phyloP scores from a whole-genome alignment of 345 rosid genomes.

The Kandelia obovata region DNA sequence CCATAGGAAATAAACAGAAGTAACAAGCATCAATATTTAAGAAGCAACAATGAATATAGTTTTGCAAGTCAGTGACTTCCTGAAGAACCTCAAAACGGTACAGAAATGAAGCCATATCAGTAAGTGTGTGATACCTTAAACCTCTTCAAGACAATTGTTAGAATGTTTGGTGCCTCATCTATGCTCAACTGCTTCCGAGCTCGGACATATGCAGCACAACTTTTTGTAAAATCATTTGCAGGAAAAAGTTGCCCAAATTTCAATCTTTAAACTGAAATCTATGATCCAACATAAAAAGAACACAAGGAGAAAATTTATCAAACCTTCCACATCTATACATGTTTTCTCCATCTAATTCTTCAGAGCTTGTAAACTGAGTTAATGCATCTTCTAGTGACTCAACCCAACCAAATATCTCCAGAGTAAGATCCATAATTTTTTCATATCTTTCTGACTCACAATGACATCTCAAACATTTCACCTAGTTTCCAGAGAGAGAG shows the following conservation, averaged over 20 bases:
- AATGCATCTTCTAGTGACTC: slow-evolving; percentile 77
- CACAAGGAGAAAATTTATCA: slow-evolving; percentile 5
- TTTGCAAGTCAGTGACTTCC: too few relatives aligned
- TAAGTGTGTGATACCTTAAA: slow-evolving; percentile 48
- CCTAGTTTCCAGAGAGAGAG: slow-evolving; percentile 31
- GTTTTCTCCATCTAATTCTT: slow-evolving; percentile 86
- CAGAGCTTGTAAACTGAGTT: slow-evolving; percentile 74
- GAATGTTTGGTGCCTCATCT: slow-evolving; percentile 82
- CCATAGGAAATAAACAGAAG: too few relatives aligned
- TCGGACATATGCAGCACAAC: slow-evolving; percentile 72
- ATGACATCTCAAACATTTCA: slow-evolving; percentile 70
- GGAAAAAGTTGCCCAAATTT: slow-evolving; percentile 2
- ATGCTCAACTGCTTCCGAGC: slow-evolving; percentile 77
- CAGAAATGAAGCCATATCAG: too few relatives aligned
- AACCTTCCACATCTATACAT: slow-evolving; percentile 91
- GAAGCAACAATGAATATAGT: too few relatives aligned
- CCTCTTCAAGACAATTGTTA: slow-evolving; percentile 85
- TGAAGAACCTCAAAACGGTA: too few relatives aligned
- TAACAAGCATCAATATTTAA: too few relatives aligned
- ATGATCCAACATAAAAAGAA: neutral
- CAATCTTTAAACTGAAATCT: neutral
- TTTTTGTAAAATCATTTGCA: slow-evolving; percentile 24
- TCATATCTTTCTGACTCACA: slow-evolving; percentile 80
- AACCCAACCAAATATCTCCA: slow-evolving; percentile 83
- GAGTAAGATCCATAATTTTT: slow-evolving; percentile 80